Base-by-base conservation (phyloP, 202 grass and related monocot genomes). In the Panicum virgatum region DNA sequence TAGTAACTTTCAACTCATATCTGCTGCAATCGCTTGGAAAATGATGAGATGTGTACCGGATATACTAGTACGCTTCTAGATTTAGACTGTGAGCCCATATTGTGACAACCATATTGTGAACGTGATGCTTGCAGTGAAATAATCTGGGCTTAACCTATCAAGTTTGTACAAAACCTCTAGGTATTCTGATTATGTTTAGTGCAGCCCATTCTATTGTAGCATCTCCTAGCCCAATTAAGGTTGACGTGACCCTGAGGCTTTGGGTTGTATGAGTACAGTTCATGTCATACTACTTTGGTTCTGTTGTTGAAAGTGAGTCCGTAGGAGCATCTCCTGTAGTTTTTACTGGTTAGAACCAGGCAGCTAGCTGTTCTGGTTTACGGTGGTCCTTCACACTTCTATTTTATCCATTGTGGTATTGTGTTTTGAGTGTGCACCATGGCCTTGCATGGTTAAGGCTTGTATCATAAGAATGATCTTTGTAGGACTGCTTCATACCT, bases 1-100 rank as follows among this genome's bases (percentile, higher is more conserved):
- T 66, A 82, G 90, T 85, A 74, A 77, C 57, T 59, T 74, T 15
- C 43, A 19, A n/a, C 51, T 38, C 26, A 45, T 54, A 5, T 61
- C 7, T 9, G 0, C 16, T 75, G 39, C 66, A 75, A 65, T 85
- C 40, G 10, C 62, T 66, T 78, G 57, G 56, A 80, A 73, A 38
- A 29, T 77, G 19, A 69, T 83, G n/a, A 54, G 53, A 32, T 30
- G 20, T 82, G 59, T 66, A 56, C 23, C 68, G 61, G 43, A 51
- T 76, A 37, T 48, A 52, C 47, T 26, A 72, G 18, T 69, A 73
- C 15, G 39, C 36, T 64, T 82, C 37, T 78, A 62, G 22, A 80
- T 82, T 69, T 80, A 23, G 66, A 64, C 6, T 18, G 4, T 42
- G 48, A 54, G 26, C 23, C 12, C 6, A 11, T 53, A 12, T n/a